Conservation (phyloP, 176 grass and related monocot species). For the Alloteropsis semialata region DNA sequence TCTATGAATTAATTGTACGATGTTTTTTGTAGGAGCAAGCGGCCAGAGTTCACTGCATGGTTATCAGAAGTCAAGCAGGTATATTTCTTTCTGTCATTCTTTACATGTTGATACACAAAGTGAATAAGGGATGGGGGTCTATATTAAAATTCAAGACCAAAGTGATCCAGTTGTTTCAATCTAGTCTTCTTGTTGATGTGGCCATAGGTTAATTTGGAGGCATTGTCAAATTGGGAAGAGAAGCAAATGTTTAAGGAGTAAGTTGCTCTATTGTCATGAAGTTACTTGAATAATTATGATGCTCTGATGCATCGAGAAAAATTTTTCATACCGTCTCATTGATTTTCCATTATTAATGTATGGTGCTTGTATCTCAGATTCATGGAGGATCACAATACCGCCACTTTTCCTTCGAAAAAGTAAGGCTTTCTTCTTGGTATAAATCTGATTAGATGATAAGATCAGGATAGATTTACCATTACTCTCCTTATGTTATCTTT, state of each 20-base stretch:
- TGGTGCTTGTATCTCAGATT: conserved; percentile 58
- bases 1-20: neutral
- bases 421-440: conserved; percentile 33
- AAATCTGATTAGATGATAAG: neutral
- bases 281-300: conserved; percentile 5
- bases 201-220: conserved; percentile 81
- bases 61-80: conserved; percentile 93
- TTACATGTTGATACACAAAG: neutral
- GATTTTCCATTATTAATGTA: conserved; percentile 27
- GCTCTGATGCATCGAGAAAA: neutral
- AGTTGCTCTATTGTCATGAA: conserved; percentile 42
- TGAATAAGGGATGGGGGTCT: neutral
- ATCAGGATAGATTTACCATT: conserved; percentile 22
- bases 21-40: conserved; percentile 72
- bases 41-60: conserved; percentile 98
- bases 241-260: conserved; percentile 99
- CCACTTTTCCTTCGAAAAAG: conserved; percentile 96
- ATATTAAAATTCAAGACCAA: neutral
- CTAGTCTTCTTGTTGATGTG: conserved; percentile 7
- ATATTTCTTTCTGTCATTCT: conserved; percentile 15
- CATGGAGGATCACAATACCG: conserved; percentile 99
- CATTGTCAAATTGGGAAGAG: conserved; percentile 95
- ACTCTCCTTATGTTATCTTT: neutral
- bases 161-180: conserved; percentile 1
- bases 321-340: neutral